A percentile compares a stretch with the other conserved stretches of the same genome.
Evolutionary conservation across 108 stramenopile genomes (phyloP).

Genomic region (Schizochytrium sp.): DNA sequence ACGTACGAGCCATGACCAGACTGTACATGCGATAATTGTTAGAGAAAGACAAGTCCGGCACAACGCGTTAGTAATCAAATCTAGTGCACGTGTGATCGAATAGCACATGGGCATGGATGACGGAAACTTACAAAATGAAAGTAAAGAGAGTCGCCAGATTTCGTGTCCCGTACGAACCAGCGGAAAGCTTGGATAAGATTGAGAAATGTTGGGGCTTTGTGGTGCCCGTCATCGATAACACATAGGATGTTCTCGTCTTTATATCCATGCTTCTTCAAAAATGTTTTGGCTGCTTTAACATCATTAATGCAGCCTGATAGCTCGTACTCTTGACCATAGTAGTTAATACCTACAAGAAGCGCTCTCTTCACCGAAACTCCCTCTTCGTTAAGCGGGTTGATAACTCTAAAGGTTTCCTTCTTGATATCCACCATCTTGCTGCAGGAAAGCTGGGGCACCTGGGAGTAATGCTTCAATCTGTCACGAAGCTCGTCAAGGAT

Average conservation of each 20-base stretch:
- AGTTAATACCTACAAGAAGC: conserved; percentile 43
- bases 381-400: neutral
- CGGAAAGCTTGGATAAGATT: neutral
- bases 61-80: too few species aligned
- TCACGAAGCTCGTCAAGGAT: conserved; percentile 22
- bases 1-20: conserved; percentile 51
- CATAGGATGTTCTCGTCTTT: neutral
- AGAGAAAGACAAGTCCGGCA: too few species aligned
- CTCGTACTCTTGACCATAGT: conserved; percentile 23
- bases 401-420: neutral
- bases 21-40: neutral
- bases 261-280: conserved; percentile 30
- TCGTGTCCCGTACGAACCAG: neutral
- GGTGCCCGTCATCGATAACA: conserved; percentile 11
- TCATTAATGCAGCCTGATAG: conserved; percentile 54
- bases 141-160: conserved; percentile 16
- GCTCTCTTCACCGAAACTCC: conserved; percentile 30
- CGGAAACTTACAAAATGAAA: conserved; percentile 27
- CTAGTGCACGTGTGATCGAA: too few species aligned
- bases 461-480: neutral
- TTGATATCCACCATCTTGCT: neutral
- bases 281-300: neutral
- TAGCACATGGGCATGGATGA: too few species aligned
- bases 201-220: neutral
- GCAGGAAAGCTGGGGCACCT: conserved; percentile 44